A percentile compares a stretch with the other conserved stretches of the same genome.
Evolutionary conservation across 371 early-diverging fungal genomes (phyloP).

Genomic region (Thermomucor indicae-seudaticae): DNA sequence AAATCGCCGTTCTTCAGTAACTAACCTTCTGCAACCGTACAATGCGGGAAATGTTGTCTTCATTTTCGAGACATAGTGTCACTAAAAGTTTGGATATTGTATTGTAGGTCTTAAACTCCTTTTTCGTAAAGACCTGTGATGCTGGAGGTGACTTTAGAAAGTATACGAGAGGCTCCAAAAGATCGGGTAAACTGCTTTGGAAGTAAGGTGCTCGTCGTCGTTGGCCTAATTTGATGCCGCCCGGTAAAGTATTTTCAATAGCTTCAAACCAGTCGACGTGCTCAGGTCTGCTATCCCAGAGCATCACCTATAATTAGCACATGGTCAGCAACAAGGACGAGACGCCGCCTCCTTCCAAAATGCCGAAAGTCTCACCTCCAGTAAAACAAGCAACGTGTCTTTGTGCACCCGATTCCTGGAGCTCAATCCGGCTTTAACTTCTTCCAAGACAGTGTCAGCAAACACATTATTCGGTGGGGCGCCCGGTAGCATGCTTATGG

Average conservation of each 20-base stretch:
- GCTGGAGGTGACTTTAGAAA: conserved; percentile 31
- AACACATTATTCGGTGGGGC: conserved; percentile 30
- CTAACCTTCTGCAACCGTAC: conserved; percentile 38
- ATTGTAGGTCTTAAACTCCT: conserved; percentile 43
- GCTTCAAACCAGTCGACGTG: conserved; percentile 31
- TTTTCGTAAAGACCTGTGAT: conserved; percentile 41
- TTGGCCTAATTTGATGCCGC: conserved; percentile 3
- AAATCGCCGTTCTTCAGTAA: background rate
- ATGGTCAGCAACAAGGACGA: background rate
- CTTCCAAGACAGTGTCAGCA: conserved; percentile 41
- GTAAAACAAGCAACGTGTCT: conserved; percentile 36
- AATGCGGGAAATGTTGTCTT: conserved; percentile 20
- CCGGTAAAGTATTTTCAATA: conserved; percentile 26
- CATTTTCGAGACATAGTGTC: conserved; percentile 26
- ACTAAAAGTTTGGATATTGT: conserved; percentile 32
- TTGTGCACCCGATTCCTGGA: conserved; percentile 22
- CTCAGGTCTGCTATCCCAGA: conserved; percentile 35
- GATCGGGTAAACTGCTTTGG: conserved; percentile 16
- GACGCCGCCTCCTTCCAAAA: background rate
- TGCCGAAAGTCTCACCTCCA: conserved; percentile 22
- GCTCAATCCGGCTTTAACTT: conserved; percentile 23
- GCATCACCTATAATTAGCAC: conserved; percentile 16
- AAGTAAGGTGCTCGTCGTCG: conserved; percentile 26
- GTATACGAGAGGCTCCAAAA: conserved; percentile 26
- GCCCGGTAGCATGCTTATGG: conserved; percentile 25